These are phyloP conservation scores for Aureobasidium sp. DNA, from an alignment of 2,329 filamentous ascomycete genomes.

Conservation along the genomic window DNA sequence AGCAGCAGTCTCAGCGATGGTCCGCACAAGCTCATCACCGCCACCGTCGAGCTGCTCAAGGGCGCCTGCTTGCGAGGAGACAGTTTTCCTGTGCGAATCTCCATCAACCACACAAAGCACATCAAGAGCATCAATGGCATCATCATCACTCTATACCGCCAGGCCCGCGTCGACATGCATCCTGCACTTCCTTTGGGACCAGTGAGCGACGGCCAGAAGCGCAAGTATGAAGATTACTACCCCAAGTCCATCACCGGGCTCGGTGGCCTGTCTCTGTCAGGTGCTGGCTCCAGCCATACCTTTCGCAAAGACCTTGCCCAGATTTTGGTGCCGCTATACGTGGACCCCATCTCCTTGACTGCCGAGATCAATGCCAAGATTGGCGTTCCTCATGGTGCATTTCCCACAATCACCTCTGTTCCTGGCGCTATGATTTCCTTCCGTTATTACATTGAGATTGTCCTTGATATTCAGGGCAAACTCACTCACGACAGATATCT, in stretches of 20 bases:
- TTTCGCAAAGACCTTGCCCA: slow-evolving; percentile 94
- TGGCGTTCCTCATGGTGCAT: slow-evolving; percentile 80
- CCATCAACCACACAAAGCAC: slow-evolving; percentile 78
- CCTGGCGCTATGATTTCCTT: slow-evolving; percentile 94
- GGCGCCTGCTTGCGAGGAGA: slow-evolving; percentile 84
- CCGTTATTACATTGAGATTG: slow-evolving; percentile 86
- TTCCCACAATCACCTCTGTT: slow-evolving; percentile 83
- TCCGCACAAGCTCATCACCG: slow-evolving; percentile 72
- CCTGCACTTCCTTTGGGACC: slow-evolving; percentile 55
- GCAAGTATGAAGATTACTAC: slow-evolving; percentile 76
- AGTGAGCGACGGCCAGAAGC: slow-evolving; percentile 58
- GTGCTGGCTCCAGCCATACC: slow-evolving; percentile 79
- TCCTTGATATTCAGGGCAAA: slow-evolving; percentile 86
- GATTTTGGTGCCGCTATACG: slow-evolving; percentile 77
- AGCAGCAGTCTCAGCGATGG: slow-evolving; percentile 57
- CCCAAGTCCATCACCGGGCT: slow-evolving; percentile 82
- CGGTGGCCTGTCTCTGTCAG: slow-evolving; percentile 77
- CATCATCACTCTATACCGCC: slow-evolving; percentile 85
- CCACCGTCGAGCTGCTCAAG: slow-evolving; percentile 73
- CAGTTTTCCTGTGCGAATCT: slow-evolving; percentile 68
- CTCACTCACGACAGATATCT: slow-evolving; percentile 58
- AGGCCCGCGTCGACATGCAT: slow-evolving; percentile 81
- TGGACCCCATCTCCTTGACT: slow-evolving; percentile 72
- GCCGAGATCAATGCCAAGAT: slow-evolving; percentile 77
- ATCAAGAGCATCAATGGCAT: slow-evolving; percentile 89